Conservation (phyloP, 495 filamentous ascomycete species). For the Aspergillus heteromorphus region DNA sequence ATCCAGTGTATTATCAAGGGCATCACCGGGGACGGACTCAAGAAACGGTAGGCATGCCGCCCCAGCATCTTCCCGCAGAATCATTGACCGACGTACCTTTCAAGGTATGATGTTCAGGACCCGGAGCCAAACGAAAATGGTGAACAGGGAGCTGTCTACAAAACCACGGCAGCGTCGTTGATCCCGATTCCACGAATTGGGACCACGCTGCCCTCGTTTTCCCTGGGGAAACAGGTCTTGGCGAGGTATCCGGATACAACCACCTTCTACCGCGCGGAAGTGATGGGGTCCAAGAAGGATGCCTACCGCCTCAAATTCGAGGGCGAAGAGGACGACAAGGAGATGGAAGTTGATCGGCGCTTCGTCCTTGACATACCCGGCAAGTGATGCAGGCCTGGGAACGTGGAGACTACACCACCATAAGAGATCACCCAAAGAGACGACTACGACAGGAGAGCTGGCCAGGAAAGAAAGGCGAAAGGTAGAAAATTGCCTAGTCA, state of each 20-base stretch:
- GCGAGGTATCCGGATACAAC: constrained; percentile 88
- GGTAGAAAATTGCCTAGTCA: not conserved
- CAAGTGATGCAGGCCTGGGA: constrained; percentile 25
- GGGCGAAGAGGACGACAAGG: constrained; percentile 77
- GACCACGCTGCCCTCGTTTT: constrained; percentile 59
- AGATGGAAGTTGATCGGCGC: constrained; percentile 72
- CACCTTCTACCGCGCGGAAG: constrained; percentile 95
- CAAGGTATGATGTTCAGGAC: constrained; percentile 89
- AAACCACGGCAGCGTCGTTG: constrained; percentile 71
- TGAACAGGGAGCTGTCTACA: constrained; percentile 66
- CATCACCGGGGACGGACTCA: constrained; percentile 79
- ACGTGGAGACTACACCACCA: not conserved
- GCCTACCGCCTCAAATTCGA: constrained; percentile 71
- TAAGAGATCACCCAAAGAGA: not conserved
- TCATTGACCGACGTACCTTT: constrained; percentile 13
- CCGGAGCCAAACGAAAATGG: constrained; percentile 79
- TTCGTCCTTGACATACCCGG: constrained; percentile 73
- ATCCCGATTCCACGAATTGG: constrained; percentile 71
- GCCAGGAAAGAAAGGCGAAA: not conserved
- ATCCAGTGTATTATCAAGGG: constrained; percentile 85
- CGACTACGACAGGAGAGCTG: not conserved
- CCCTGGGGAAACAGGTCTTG: constrained; percentile 73
- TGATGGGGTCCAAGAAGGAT: constrained; percentile 66
- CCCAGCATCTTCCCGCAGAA: constrained; percentile 7
- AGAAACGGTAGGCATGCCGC: constrained; percentile 52